Conservation (phyloP, 2,329 filamentous ascomycete genomes). For the Aspergillus tamarii region DNA sequence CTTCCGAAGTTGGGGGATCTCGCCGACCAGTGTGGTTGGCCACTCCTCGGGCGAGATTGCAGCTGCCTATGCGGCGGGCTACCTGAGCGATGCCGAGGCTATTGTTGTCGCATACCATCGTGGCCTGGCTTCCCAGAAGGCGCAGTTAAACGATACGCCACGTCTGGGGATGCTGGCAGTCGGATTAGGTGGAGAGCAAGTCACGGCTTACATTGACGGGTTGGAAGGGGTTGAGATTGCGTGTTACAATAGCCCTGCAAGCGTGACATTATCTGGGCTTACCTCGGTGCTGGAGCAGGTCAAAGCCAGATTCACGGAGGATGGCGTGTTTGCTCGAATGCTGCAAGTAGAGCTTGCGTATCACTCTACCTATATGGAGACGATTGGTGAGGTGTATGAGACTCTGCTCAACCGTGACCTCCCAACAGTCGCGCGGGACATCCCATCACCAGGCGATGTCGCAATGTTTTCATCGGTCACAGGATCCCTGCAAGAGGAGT, state of each 20-base stretch:
- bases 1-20: conserved; percentile 10
- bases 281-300: conserved; percentile 3
- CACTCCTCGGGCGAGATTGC: conserved; percentile 56
- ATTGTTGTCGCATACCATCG: conserved; percentile 51
- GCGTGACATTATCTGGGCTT: conserved; percentile 23
- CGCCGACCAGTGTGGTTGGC: conserved; percentile 40
- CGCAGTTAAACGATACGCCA: neutral
- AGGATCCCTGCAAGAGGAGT: neutral
- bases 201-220: conserved; percentile 8
- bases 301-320: conserved; percentile 11
- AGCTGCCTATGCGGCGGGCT: conserved; percentile 52
- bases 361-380: conserved; percentile 14
- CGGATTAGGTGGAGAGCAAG: conserved; percentile 14
- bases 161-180: conserved; percentile 22
- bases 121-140: conserved; percentile 25
- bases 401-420: neutral
- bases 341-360: conserved; percentile 26
- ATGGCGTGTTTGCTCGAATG: conserved; percentile 9
- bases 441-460: neutral
- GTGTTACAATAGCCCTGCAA: conserved; percentile 23
- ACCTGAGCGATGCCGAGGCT: conserved; percentile 43
- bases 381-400: conserved; percentile 5
- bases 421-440: neutral
- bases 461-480: conserved; percentile 13
- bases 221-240: conserved; percentile 15